A percentile compares a stretch with the other conserved stretches of the same genome.
Conservation (phyloP, 2,329 filamentous ascomycete genomes). For the Ilyonectria robusta region DNA sequence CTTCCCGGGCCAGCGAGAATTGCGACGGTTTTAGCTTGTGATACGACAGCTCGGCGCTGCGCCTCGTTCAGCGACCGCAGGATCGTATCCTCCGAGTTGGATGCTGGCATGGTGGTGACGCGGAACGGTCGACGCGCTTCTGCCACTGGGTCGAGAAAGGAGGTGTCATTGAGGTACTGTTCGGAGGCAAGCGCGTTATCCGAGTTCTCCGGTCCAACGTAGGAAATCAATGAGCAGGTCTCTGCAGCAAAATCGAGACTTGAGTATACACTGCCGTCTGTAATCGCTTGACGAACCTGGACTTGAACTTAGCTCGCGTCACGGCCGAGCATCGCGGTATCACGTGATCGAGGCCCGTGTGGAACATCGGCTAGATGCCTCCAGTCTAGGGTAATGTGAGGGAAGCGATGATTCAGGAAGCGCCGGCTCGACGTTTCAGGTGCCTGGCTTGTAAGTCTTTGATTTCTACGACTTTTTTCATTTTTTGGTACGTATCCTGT, state of each 20-base stretch:
- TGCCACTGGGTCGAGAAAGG: conserved; percentile 19
- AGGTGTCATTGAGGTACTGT: conserved; percentile 34
- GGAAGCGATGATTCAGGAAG: background rate
- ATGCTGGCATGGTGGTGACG: conserved; percentile 47
- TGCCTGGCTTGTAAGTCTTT: background rate
- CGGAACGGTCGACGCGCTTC: conserved; percentile 39
- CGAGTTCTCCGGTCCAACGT: background rate
- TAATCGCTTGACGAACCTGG: background rate
- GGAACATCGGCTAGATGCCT: background rate
- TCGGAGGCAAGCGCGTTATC: conserved; percentile 1
- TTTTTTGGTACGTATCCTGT: no score
- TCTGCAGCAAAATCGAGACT: background rate
- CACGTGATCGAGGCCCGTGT: background rate
- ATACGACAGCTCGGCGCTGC: conserved; percentile 70
- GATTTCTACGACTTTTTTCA: background rate
- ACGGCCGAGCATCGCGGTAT: background rate
- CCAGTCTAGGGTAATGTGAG: background rate
- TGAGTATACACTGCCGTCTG: background rate
- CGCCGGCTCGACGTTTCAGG: background rate
- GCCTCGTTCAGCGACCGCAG: conserved; percentile 68
- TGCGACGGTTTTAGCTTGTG: conserved; percentile 69
- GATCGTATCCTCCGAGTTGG: conserved; percentile 51
- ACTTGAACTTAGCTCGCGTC: background rate
- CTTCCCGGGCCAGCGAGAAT: conserved; percentile 78
- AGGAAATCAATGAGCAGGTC: background rate